phyloP scores from a whole-genome alignment of 768 basidiomycete genomes.

The Sutorius australiensis region DNA sequence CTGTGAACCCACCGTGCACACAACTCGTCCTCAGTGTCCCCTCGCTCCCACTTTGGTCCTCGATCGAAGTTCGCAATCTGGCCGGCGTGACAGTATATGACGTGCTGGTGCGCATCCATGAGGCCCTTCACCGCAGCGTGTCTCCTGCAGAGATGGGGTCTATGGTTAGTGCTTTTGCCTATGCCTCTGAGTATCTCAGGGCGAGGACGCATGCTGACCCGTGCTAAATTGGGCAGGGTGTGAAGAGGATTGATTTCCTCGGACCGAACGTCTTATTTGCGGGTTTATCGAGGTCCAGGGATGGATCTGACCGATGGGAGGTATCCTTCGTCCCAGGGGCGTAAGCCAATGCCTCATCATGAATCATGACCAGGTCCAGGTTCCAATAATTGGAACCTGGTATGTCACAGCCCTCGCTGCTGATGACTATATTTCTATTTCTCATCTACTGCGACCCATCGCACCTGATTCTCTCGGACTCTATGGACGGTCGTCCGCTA shows the following conservation, averaged over 20 bases:
- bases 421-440: constrained; percentile 14
- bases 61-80: constrained; percentile 30
- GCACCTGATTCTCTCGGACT: constrained; percentile 7
- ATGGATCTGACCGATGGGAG: constrained; percentile 29
- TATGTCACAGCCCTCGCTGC: not conserved
- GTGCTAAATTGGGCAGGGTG: constrained; percentile 36
- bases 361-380: constrained; percentile 7
- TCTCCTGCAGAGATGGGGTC: constrained; percentile 23
- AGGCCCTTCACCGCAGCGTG: constrained; percentile 26
- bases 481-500: constrained; percentile 12
- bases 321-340: constrained; percentile 21
- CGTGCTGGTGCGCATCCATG: constrained; percentile 26
- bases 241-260: constrained; percentile 40
- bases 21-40: constrained; percentile 19
- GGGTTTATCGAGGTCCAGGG: constrained; percentile 27
- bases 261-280: constrained; percentile 29
- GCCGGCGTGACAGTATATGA: constrained; percentile 28
- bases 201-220: constrained; percentile 27
- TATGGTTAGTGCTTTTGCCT: constrained; percentile 20
- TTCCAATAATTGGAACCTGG: constrained; percentile 14
- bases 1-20: constrained; percentile 19
- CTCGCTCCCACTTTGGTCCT: constrained; percentile 24
- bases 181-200: constrained; percentile 29
- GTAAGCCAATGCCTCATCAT: constrained; percentile 12
- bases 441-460: constrained; percentile 12